Percentiles rank a stretch among this genome's conserved stretches.
Conservation (phyloP, 768 basidiomycete species). For the Pisolithus microcarpus region DNA sequence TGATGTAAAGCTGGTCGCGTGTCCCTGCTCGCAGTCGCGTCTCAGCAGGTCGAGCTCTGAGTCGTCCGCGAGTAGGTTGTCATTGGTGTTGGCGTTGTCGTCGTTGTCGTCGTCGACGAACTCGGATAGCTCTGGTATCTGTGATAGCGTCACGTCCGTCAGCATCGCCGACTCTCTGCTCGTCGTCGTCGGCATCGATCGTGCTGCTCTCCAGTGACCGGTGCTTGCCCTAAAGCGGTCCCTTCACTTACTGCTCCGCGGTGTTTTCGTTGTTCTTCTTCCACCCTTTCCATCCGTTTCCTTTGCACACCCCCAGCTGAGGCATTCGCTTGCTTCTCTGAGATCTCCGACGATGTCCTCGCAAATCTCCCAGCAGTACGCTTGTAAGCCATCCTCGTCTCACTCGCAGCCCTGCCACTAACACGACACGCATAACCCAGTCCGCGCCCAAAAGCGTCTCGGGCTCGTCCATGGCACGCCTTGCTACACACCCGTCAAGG, state of each 20-base stretch:
- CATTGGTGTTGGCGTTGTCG: neutral
- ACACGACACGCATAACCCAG: constrained; percentile 33
- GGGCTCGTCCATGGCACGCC: constrained; percentile 82
- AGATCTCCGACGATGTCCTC: constrained; percentile 66
- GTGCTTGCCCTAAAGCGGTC: no score
- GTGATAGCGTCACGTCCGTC: constrained; percentile 42
- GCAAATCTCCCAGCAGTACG: constrained; percentile 74
- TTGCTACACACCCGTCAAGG: constrained; percentile 56
- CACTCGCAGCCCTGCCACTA: constrained; percentile 10
- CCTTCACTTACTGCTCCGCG: no score
- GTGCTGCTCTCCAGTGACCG: no score
- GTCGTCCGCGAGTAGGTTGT: constrained; percentile 33
- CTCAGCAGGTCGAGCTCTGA: constrained; percentile 34
- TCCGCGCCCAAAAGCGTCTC: constrained; percentile 90
- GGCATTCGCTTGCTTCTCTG: constrained; percentile 79
- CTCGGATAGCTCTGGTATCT: constrained; percentile 45
- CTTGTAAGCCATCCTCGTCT: constrained; percentile 50
- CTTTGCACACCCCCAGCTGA: constrained; percentile 35
- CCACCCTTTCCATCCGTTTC: constrained; percentile 22
- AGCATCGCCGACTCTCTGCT: constrained; percentile 17
- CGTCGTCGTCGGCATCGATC: neutral
- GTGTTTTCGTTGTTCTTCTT: no score
- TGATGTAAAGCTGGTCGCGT: constrained; percentile 33
- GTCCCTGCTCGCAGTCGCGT: constrained; percentile 18
- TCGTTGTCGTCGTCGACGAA: constrained; percentile 1